Evolutionary conservation across 208 protist genomes (phyloP).

Genomic region (Acanthamoeba royreba): DNA sequence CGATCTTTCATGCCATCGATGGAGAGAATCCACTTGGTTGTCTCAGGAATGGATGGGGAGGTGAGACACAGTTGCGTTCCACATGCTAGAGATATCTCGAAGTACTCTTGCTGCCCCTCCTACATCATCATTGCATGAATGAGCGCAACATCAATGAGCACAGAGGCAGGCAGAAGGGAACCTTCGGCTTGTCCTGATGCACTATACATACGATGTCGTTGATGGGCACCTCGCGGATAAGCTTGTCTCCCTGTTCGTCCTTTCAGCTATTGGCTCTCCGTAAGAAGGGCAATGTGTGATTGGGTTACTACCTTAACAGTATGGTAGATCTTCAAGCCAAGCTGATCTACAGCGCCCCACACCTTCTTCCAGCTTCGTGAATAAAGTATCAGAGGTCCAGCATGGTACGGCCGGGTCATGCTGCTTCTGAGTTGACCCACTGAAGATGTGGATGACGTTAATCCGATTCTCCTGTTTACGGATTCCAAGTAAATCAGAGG

Average conservation of each 20-base stretch:
- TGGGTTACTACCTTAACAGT: background rate
- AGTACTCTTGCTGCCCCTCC: background rate
- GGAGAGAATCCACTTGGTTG: background rate
- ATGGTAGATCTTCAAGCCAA: background rate
- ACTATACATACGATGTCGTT: background rate
- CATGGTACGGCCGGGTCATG: background rate
- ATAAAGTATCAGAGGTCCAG: background rate
- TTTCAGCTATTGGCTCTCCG: too few relatives aligned
- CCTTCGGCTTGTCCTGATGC: background rate
- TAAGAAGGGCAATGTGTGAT: background rate
- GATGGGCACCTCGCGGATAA: background rate
- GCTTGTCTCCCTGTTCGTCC: background rate
- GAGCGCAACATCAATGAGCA: background rate
- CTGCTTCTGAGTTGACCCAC: background rate
- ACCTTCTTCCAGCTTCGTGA: conserved; percentile 18
- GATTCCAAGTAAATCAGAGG: background rate
- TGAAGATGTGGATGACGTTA: background rate
- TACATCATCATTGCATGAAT: background rate
- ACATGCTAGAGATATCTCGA: background rate
- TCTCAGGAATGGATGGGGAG: background rate
- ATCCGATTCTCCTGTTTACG: background rate
- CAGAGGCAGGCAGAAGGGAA: background rate
- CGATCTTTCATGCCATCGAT: conserved; percentile 36
- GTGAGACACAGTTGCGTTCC: background rate
- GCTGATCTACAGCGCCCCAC: background rate